These are phyloP conservation scores for Spathaspora sp. DNA, from an alignment of 1,139 yeast genomes.

Conservation along the genomic window DNA sequence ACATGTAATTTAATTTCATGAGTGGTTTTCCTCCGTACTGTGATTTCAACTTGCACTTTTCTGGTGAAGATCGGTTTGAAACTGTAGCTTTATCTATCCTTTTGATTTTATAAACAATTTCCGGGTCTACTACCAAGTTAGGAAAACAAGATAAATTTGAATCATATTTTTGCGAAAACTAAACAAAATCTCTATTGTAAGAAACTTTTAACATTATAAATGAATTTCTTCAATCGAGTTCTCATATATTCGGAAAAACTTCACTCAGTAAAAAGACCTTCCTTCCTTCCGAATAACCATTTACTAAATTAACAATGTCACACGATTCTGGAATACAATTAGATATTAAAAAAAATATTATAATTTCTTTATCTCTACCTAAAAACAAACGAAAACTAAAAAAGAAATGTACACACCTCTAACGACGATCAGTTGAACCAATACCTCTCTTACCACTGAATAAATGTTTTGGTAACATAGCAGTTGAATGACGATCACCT, in stretches of 20 bases:
- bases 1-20: not conserved
- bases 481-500: conserved; percentile 88
- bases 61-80: too few relatives aligned
- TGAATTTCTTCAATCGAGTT: too few relatives aligned
- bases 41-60: too few relatives aligned
- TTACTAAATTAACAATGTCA: not conserved
- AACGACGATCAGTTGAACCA: conserved; percentile 81
- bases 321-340: not conserved
- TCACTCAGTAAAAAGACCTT: too few relatives aligned
- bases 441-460: conserved; percentile 95
- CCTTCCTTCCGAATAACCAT: too few relatives aligned
- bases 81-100: too few relatives aligned
- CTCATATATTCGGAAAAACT: too few relatives aligned
- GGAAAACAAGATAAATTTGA: not conserved
- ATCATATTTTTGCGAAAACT: not conserved
- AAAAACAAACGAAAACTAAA: not conserved
- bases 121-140: not conserved
- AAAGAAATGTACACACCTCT: conserved; percentile 11
- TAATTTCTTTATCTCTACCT: not conserved
- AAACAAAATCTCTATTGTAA: not conserved
- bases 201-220: too few relatives aligned
- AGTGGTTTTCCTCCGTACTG: too few relatives aligned
- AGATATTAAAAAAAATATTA: not conserved
- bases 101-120: not conserved
- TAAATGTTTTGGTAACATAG: conserved; percentile 88